A percentile compares a stretch with the other conserved stretches of the same genome.
Conservation (phyloP, 2,329 filamentous ascomycete genomes). For the Gnomoniopsis smithogilvyi region DNA sequence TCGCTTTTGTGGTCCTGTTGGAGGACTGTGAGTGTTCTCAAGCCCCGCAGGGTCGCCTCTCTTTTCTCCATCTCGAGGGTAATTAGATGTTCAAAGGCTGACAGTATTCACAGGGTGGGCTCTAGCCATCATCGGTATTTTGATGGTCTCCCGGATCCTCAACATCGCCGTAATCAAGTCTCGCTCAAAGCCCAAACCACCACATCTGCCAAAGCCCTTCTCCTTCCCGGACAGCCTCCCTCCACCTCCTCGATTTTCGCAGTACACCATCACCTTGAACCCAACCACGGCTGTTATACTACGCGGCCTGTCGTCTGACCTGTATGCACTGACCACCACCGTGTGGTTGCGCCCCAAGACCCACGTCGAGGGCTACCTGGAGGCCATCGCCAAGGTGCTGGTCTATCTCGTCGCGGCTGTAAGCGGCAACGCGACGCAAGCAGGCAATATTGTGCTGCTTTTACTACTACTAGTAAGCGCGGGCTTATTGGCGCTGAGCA, state of each 20-base stretch:
- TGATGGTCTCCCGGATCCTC: conserved; percentile 52
- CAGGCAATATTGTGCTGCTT: conserved; percentile 49
- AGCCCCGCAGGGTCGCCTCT: not conserved
- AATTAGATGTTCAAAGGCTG: not conserved
- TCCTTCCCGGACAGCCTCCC: conserved; percentile 13
- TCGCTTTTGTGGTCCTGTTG: conserved; percentile 43
- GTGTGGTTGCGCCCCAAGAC: conserved; percentile 54
- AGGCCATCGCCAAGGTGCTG: conserved; percentile 51
- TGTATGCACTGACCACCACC: conserved; percentile 57
- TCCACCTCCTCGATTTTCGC: conserved; percentile 18
- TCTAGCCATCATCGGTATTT: conserved; percentile 40
- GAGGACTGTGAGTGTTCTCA: conserved; percentile 37
- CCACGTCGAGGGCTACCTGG: conserved; percentile 46
- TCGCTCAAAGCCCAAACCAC: conserved; percentile 31
- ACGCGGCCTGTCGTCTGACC: conserved; percentile 50
- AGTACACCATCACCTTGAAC: conserved; percentile 14
- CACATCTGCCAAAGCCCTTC: conserved; percentile 1
- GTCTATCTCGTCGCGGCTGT: conserved; percentile 56
- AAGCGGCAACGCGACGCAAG: conserved; percentile 52
- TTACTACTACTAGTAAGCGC: conserved; percentile 49
- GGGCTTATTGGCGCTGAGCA: conserved; percentile 51
- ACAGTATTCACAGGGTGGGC: conserved; percentile 40
- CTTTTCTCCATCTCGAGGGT: no score
- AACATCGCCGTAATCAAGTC: conserved; percentile 56
- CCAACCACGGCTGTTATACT: conserved; percentile 38